A percentile compares a stretch with the other conserved stretches of the same genome.
Evolutionary conservation across 192 early-diverging fungal species (phyloP).

Genomic region (Gryganskiella cystojenkinii): DNA sequence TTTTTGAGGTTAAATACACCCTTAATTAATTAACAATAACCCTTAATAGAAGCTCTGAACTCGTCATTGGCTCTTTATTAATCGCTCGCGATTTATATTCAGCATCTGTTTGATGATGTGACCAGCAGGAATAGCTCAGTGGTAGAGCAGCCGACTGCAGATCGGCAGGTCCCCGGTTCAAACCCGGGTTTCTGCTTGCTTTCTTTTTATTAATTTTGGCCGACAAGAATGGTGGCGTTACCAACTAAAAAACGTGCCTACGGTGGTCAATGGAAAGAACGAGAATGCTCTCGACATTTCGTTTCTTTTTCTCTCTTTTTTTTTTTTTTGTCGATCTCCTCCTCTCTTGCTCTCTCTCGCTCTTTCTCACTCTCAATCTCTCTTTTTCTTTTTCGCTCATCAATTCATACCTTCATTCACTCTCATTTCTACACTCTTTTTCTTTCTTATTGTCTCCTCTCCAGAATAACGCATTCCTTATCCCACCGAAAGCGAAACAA

Average conservation of each 20-base stretch:
- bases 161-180: conserved; percentile 74
- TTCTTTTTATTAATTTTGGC: not conserved
- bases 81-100: too few relatives aligned
- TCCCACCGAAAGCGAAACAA: not conserved
- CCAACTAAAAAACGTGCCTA: too few relatives aligned
- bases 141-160: conserved; percentile 74
- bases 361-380: not conserved
- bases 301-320: conserved; percentile 8
- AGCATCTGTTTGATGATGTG: not conserved
- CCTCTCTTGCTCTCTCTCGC: not conserved
- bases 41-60: too few relatives aligned
- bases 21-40: too few relatives aligned
- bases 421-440: not conserved
- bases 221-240: too few relatives aligned
- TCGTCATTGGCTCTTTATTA: too few relatives aligned
- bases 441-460: not conserved
- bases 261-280: conserved; percentile 28
- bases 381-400: not conserved
- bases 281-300: conserved; percentile 7
- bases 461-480: not conserved
- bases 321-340: conserved; percentile 1
- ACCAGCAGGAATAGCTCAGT: not conserved
- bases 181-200: conserved; percentile 64
- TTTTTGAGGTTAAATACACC: too few relatives aligned
- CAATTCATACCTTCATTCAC: not conserved